Evolutionary conservation across 2,329 filamentous ascomycete species (phyloP).

Genomic region (Penicillium sp.): DNA sequence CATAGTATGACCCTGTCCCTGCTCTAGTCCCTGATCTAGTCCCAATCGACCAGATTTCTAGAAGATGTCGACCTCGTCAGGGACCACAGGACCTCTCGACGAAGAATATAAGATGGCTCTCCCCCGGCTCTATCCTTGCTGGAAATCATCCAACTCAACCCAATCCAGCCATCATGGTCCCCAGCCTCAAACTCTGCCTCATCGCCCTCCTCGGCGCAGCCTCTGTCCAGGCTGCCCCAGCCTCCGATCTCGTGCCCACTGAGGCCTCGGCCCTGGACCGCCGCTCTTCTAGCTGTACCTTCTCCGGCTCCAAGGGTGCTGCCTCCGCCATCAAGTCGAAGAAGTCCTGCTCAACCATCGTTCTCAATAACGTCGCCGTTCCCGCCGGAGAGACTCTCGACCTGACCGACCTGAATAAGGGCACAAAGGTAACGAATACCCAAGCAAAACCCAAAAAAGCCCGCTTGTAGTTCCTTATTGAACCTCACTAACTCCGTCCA

Average conservation of each 20-base stretch:
- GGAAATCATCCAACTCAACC: background rate
- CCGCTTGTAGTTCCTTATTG: background rate
- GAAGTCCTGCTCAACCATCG: slow-evolving; percentile 35
- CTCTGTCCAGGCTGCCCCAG: slow-evolving; percentile 5
- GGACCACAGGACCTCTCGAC: background rate
- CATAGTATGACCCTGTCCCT: background rate
- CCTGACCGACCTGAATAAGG: slow-evolving; percentile 1
- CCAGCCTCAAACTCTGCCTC: slow-evolving; percentile 9
- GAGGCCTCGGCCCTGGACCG: slow-evolving; percentile 8
- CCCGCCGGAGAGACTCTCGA: slow-evolving; percentile 4
- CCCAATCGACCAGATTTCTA: background rate
- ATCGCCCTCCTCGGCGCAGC: slow-evolving; percentile 10
- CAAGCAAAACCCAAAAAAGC: background rate
- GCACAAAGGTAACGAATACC: background rate
- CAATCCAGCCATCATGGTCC: slow-evolving; percentile 6
- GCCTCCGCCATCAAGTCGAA: slow-evolving; percentile 33
- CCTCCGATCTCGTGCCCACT: background rate
- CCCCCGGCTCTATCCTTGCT: background rate
- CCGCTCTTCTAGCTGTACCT: slow-evolving; percentile 31
- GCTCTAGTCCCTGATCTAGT: slow-evolving; percentile 3
- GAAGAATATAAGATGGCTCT: background rate
- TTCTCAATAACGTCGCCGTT: background rate
- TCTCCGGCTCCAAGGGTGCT: slow-evolving; percentile 28
- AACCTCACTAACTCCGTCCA: slow-evolving; percentile 10
- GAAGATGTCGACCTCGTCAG: background rate